phyloP scores from a whole-genome alignment of 2,329 filamentous ascomycete genomes.

The Ascomycota sp. region DNA sequence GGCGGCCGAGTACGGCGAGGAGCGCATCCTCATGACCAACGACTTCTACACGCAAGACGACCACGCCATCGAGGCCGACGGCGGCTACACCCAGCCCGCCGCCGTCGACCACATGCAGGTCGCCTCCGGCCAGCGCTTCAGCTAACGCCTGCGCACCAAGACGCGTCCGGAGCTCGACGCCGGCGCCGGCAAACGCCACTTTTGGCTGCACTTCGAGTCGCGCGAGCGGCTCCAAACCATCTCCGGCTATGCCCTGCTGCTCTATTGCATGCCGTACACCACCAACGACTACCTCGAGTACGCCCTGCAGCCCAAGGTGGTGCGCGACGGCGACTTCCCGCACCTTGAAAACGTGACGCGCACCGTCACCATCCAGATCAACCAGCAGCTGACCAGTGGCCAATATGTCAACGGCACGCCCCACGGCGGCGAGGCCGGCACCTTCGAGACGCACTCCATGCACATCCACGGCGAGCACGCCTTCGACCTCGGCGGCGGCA shows the following conservation, averaged over 20 bases:
- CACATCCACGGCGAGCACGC: conserved; percentile 33
- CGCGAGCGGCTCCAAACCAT: conserved; percentile 21
- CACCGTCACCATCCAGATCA: conserved; percentile 24
- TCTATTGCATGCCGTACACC: conserved; percentile 7
- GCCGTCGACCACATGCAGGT: conserved; percentile 30
- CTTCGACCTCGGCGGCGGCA: conserved; percentile 31
- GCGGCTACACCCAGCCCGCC: conserved; percentile 28
- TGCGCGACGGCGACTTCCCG: conserved; percentile 12
- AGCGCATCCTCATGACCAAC: conserved; percentile 30
- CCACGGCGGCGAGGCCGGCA: conserved; percentile 11
- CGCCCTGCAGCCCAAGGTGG: conserved; percentile 16
- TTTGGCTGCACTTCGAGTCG: conserved; percentile 26
- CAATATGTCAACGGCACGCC: conserved; percentile 7
- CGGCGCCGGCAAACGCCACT: conserved; percentile 11
- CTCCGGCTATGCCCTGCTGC: conserved; percentile 1
- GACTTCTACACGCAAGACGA: conserved; percentile 39
- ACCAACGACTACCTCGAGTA: conserved; percentile 23
- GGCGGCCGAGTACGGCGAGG: conserved; percentile 41
- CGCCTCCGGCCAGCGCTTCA: conserved; percentile 38
- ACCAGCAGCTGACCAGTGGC: conserved; percentile 16
- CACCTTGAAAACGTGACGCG: conserved; percentile 25
- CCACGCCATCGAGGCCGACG: conserved; percentile 33
- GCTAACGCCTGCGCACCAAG: conserved; percentile 33
- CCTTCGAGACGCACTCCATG: conserved; percentile 22
- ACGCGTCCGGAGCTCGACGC: conserved; percentile 20